Percentiles rank a stretch among this genome's conserved stretches.
These are phyloP conservation scores for Populus simonii DNA, from an alignment of 345 rosid genomes.

Conservation along the genomic window DNA sequence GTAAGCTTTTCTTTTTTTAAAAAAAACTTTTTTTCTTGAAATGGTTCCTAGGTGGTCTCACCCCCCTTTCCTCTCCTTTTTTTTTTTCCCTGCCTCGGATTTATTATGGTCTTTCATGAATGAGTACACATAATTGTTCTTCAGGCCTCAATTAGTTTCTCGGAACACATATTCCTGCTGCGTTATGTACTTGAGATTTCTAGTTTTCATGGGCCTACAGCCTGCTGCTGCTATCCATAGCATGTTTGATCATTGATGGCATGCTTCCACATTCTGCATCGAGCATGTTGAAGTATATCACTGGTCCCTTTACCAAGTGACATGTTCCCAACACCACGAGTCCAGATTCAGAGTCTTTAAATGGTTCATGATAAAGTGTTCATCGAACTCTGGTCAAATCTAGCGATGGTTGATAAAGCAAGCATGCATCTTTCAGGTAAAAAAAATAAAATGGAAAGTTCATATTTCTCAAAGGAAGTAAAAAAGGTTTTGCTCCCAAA, in stretches of 20 bases:
- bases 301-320: background rate
- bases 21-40: too few species aligned
- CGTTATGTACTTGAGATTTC: background rate
- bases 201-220: background rate
- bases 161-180: background rate
- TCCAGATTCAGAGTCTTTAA: background rate
- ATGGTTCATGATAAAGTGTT: background rate
- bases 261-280: background rate
- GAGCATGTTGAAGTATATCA: background rate
- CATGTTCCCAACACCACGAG: background rate
- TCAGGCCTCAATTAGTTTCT: too few species aligned
- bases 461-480: too few species aligned
- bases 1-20: too few species aligned
- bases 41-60: too few species aligned
- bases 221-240: background rate
- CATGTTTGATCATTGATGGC: background rate
- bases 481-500: too few species aligned
- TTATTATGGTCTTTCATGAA: background rate
- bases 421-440: too few species aligned
- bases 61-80: too few species aligned
- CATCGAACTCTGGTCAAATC: too few species aligned
- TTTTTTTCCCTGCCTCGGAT: rapidly evolving
- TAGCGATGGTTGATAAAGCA: background rate
- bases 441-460: too few species aligned
- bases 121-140: too few species aligned